Percentiles rank a stretch among this genome's conserved stretches.
Evolutionary conservation across 2,329 filamentous ascomycete genomes (phyloP).

Genomic region (Calonectria hongkongensis): DNA sequence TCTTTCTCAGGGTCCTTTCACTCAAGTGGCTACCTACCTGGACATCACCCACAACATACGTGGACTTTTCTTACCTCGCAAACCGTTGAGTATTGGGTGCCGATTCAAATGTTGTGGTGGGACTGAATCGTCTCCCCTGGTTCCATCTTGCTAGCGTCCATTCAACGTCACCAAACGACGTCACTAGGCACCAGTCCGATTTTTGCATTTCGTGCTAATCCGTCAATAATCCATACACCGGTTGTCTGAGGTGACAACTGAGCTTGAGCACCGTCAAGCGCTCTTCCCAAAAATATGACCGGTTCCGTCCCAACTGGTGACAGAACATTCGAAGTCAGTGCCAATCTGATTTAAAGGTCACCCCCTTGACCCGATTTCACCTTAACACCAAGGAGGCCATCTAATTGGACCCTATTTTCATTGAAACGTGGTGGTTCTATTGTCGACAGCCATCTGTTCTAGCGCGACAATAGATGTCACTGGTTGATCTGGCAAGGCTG

Average conservation of each 20-base stretch:
- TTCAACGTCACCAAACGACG: constrained; percentile 8
- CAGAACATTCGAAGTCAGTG: not conserved
- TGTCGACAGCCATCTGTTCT: constrained; percentile 2
- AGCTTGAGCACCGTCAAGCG: not conserved
- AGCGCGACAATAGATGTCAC: constrained; percentile 10
- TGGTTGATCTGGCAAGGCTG: constrained; percentile 4
- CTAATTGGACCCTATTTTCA: constrained; percentile 9
- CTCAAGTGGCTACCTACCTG: not conserved
- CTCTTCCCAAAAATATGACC: not conserved
- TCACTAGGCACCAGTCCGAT: not conserved
- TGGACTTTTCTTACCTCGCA: not conserved
- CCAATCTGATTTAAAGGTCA: not conserved
- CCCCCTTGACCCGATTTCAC: not conserved
- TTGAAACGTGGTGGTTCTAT: constrained; percentile 29
- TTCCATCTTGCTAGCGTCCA: constrained; percentile 1
- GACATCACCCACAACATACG: not conserved
- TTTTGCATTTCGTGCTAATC: not conserved
- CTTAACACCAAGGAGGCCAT: not conserved
- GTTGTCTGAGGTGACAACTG: not conserved
- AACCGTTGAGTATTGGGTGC: constrained; percentile 6
- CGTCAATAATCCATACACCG: not conserved
- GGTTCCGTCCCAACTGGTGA: not conserved
- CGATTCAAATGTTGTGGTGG: not conserved
- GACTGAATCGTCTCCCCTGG: not conserved
- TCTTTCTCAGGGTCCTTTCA: not conserved